These are phyloP conservation scores for Vanrija pseudolonga DNA, from an alignment of 1,284 basidiomycete genomes.

Conservation along the genomic window DNA sequence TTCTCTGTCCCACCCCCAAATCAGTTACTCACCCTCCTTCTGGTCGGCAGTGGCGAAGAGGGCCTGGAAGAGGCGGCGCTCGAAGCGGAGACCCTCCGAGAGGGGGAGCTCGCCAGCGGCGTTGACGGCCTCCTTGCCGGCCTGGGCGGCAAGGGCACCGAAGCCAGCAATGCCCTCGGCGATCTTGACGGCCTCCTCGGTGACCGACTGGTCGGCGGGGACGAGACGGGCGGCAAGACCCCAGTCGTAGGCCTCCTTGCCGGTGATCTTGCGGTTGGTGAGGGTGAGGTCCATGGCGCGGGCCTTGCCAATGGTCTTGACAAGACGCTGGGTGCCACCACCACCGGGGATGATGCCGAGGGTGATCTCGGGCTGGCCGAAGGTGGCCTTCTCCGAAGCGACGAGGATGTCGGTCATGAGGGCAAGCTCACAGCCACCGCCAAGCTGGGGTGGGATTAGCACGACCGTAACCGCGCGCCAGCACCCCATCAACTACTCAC, in stretches of 20 bases:
- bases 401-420: slow-evolving; percentile 94
- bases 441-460: slow-evolving; percentile 60
- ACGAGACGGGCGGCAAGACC: slow-evolving; percentile 81
- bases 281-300: slow-evolving; percentile 93
- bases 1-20: slow-evolving; percentile 44
- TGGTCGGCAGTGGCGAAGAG: slow-evolving; percentile 94
- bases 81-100: slow-evolving; percentile 78
- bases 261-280: slow-evolving; percentile 76
- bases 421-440: slow-evolving; percentile 94
- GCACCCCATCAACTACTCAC: slow-evolving; percentile 53
- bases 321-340: slow-evolving; percentile 62
- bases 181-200: slow-evolving; percentile 82
- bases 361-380: slow-evolving; percentile 97
- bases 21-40: slow-evolving; percentile 64
- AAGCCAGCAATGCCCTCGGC: slow-evolving; percentile 78
- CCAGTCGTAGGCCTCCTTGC: slow-evolving; percentile 80
- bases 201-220: slow-evolving; percentile 70
- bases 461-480: neutral
- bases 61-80: slow-evolving; percentile 86
- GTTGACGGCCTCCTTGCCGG: slow-evolving; percentile 94
- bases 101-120: slow-evolving; percentile 79
- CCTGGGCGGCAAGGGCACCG: slow-evolving; percentile 78
- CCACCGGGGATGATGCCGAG: slow-evolving; percentile 83
- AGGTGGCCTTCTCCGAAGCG: slow-evolving; percentile 86
- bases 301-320: slow-evolving; percentile 83